Evolutionary conservation across 225 moss, liverwort and hornwort species (phyloP), one percentile per base, ranked within the genome.

Genomic region (Rhytidiadelphus loreus): DNA sequence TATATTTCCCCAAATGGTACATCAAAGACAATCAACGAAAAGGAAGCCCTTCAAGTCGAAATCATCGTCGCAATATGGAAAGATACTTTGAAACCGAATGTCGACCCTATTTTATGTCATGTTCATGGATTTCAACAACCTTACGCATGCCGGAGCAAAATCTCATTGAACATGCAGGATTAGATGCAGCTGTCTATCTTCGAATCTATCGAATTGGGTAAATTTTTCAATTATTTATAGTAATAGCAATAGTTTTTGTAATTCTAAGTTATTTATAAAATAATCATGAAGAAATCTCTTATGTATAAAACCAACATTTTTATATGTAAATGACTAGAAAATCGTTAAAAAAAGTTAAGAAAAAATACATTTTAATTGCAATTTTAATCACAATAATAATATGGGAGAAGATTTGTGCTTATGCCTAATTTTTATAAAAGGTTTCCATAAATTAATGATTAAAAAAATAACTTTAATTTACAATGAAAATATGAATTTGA

Each of bases 131-230:
- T 50, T 73, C 61, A 22, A n/a, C 55, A 48, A 93, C 98, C 10
- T 85, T 98, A 15, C 90, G 77, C 12, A 98, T 98, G 97, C 18
- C 95, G 0, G 96, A 98, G 75, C 83, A 95, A 79, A 92, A 89
- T 64, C 91, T 98, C 41, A 98, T 98, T 28, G 95, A 94, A 6
- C 96, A 96, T 55, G 96, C 96, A 1, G 96, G 97, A 53, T 94
- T 98, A 50, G 97, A 98, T 86, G 95, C 97, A 8, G 93, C 25
- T 48, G 89, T 95, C 2, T 98, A 92, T 87, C 93, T 98, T 44
- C 92, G 96, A 76, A 93, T 96, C 16, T 96, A 95, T 86, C n/a
- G n/a, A 58, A 85, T 95, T 44, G 97, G 96, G 98, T 96, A 74
- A 83, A 87, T 24, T 82, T 64, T 82, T 1, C 2, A 37, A 48